These are phyloP conservation scores for Dryadomyces quercivorus DNA, from an alignment of 2,329 filamentous ascomycete species.

Conservation along the genomic window DNA sequence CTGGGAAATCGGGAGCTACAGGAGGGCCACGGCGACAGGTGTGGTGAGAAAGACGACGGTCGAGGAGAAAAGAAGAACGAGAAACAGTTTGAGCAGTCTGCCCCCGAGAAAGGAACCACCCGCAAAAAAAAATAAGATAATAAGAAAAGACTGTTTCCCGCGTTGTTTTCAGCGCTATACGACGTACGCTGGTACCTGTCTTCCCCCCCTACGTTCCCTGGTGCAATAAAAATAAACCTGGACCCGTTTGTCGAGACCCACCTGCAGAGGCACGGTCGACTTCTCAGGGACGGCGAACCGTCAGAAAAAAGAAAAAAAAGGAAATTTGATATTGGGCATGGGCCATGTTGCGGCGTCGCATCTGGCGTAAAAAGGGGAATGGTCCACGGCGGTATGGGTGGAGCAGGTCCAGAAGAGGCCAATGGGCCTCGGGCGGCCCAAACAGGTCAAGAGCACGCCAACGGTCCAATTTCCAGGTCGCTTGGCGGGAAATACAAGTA, in stretches of 20 bases:
- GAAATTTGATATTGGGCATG: slow-evolving; percentile 9
- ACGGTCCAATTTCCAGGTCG: not conserved
- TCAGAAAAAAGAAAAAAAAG: slow-evolving; percentile 2
- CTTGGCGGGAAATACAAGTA: too few relatives aligned
- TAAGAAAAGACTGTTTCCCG: not conserved
- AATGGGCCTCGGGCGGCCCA: not conserved
- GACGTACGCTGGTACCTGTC: not conserved
- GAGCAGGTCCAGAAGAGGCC: not conserved
- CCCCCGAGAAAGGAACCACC: too few relatives aligned
- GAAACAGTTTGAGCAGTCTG: slow-evolving; percentile 17
- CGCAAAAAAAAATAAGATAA: slow-evolving; percentile 4
- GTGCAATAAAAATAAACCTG: slow-evolving; percentile 3
- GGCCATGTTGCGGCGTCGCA: slow-evolving; percentile 4
- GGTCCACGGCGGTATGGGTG: not conserved
- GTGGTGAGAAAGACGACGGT: slow-evolving; percentile 1
- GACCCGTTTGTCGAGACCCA: not conserved
- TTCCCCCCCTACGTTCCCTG: not conserved
- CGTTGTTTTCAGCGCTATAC: not conserved
- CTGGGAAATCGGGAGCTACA: not conserved
- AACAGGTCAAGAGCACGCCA: not conserved
- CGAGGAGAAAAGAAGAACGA: slow-evolving; percentile 25
- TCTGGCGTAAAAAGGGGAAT: not conserved
- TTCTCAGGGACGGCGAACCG: not conserved
- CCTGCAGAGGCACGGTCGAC: not conserved
- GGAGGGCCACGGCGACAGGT: not conserved